A percentile compares a stretch with the other conserved stretches of the same genome.
Conservation (phyloP, 2,329 filamentous ascomycete genomes). For the Colletotrichum sp. region DNA sequence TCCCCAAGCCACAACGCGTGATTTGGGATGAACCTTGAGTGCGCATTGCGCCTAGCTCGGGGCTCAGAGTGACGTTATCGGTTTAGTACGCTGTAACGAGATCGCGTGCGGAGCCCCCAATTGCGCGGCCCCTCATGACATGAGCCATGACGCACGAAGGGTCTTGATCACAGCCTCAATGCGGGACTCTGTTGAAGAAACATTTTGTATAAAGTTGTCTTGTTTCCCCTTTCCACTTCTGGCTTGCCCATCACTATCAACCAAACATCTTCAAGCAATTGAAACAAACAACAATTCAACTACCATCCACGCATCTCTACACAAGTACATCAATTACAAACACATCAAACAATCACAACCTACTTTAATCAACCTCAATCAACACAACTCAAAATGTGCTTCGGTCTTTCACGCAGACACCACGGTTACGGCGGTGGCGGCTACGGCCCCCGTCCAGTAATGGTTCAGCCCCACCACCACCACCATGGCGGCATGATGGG, state of each 20-base stretch:
- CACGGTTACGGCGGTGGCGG: not conserved
- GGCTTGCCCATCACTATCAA: not conserved
- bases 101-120: not conserved
- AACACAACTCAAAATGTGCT: not conserved
- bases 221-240: too few relatives aligned
- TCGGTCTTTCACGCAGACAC: slow-evolving; percentile 7
- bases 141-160: slow-evolving; percentile 18
- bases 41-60: not conserved
- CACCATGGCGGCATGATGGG: slow-evolving; percentile 14
- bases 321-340: too few relatives aligned
- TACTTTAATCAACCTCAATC: not conserved
- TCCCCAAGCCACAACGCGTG: not conserved
- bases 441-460: slow-evolving; percentile 2
- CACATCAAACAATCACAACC: not conserved
- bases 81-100: not conserved
- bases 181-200: not conserved
- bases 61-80: slow-evolving; percentile 4
- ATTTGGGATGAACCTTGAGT: not conserved
- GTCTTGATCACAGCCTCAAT: not conserved
- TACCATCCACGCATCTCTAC: not conserved
- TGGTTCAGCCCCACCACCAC: slow-evolving; percentile 10
- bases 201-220: not conserved
- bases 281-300: not conserved
- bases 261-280: not conserved
- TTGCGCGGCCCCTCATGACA: slow-evolving; percentile 18